Evolutionary conservation across 2,329 filamentous ascomycete genomes (phyloP).

Genomic region (Trichoderma guizhouense): DNA sequence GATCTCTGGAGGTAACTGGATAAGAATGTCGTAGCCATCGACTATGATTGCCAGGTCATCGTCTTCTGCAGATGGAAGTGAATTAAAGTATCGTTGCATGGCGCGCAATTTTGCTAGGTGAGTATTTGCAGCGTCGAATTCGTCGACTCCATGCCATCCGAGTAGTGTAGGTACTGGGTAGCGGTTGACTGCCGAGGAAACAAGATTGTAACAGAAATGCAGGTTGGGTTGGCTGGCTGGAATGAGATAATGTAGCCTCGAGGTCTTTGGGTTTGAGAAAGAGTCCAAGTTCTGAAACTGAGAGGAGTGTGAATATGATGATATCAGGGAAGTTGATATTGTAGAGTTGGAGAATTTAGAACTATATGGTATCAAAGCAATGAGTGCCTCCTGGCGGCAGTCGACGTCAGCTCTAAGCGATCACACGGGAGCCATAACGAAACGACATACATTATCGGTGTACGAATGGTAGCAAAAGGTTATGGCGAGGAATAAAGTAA

Average conservation of each 20-base stretch:
- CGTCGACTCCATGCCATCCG: slow-evolving; percentile 36
- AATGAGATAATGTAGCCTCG: slow-evolving; percentile 37
- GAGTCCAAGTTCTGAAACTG: neutral
- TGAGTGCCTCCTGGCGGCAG: neutral
- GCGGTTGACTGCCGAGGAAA: slow-evolving; percentile 36
- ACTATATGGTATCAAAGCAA: slow-evolving; percentile 1
- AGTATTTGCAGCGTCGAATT: slow-evolving; percentile 34
- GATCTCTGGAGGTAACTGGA: slow-evolving; percentile 62
- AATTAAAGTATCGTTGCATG: slow-evolving; percentile 35
- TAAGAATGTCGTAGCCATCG: slow-evolving; percentile 62
- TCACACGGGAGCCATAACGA: no score
- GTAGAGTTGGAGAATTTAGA: neutral
- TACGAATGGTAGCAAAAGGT: slow-evolving; percentile 17
- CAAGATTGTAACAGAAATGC: slow-evolving; percentile 38
- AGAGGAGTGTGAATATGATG: neutral
- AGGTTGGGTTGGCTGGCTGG: slow-evolving; percentile 37
- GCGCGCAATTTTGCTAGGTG: slow-evolving; percentile 41
- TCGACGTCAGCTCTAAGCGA: neutral
- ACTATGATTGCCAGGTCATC: slow-evolving; percentile 62
- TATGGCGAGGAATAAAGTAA: slow-evolving; percentile 10
- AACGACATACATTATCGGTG: slow-evolving; percentile 17
- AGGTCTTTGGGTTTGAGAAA: slow-evolving; percentile 20
- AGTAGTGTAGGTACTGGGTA: slow-evolving; percentile 39
- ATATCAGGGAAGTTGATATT: neutral
- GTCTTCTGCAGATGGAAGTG: slow-evolving; percentile 33